phyloP scores from a whole-genome alignment of 768 basidiomycete species.

The Hericium coralloides region DNA sequence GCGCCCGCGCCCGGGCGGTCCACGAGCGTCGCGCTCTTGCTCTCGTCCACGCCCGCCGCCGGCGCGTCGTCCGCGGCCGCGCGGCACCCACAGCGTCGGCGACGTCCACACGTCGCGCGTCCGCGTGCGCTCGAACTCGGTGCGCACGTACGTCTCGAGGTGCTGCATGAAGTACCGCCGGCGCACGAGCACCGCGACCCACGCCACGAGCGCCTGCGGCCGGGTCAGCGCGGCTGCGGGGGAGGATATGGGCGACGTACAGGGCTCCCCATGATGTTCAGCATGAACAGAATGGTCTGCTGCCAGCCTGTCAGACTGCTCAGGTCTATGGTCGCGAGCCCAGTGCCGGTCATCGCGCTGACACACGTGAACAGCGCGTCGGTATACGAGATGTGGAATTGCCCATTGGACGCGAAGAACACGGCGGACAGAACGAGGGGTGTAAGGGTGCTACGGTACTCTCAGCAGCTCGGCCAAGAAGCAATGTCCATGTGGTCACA shows the following conservation, averaged over 20 bases:
- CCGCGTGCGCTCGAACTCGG: slow-evolving; percentile 14
- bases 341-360: slow-evolving; percentile 28
- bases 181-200: slow-evolving; percentile 31
- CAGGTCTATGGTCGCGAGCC: slow-evolving; percentile 21
- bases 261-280: slow-evolving; percentile 19
- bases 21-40: background rate
- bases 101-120: background rate
- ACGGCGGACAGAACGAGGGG: slow-evolving; percentile 35
- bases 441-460: slow-evolving; percentile 15
- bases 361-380: slow-evolving; percentile 31
- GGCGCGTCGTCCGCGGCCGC: background rate
- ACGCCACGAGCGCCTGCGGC: slow-evolving; percentile 26
- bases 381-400: slow-evolving; percentile 24
- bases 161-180: slow-evolving; percentile 15
- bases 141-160: slow-evolving; percentile 5
- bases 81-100: background rate
- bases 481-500: background rate
- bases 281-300: slow-evolving; percentile 18
- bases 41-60: background rate
- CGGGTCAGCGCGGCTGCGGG: background rate
- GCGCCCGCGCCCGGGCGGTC: no score
- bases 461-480: slow-evolving; percentile 1
- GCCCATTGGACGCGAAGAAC: slow-evolving; percentile 35
- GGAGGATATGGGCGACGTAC: slow-evolving; percentile 7
- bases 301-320: slow-evolving; percentile 22